These are phyloP conservation scores for Penicillium nucicola DNA, from an alignment of 495 filamentous ascomycete species.

Conservation along the genomic window DNA sequence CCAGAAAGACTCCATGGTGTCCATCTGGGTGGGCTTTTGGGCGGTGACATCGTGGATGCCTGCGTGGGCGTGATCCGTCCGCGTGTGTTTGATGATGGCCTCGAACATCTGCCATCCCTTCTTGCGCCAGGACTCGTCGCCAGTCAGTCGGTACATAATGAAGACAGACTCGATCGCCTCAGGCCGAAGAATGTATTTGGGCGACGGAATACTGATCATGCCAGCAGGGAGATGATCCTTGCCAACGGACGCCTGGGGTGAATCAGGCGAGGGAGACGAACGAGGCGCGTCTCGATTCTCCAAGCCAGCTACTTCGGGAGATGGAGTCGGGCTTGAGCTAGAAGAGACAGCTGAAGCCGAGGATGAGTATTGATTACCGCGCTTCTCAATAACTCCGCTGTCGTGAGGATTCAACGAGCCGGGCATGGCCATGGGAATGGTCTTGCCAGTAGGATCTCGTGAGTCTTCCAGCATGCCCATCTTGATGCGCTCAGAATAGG, in stretches of 20 bases:
- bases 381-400: conserved; percentile 12
- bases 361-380: neutral
- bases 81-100: conserved; percentile 64
- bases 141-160: conserved; percentile 92
- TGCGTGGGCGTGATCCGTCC: conserved; percentile 63
- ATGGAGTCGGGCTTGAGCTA: neutral
- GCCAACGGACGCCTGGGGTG: conserved; percentile 10
- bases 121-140: conserved; percentile 73
- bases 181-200: conserved; percentile 79
- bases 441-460: neutral
- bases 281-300: conserved; percentile 20
- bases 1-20: conserved; percentile 62
- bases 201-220: conserved; percentile 54
- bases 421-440: conserved; percentile 24
- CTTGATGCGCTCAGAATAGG: conserved; percentile 27
- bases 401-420: conserved; percentile 27
- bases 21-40: conserved; percentile 31
- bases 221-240: conserved; percentile 66
- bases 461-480: conserved; percentile 6
- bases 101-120: conserved; percentile 91
- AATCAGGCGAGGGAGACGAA: conserved; percentile 5
- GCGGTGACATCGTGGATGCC: conserved; percentile 74
- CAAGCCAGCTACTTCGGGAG: neutral
- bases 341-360: neutral
- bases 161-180: conserved; percentile 95